Percentiles rank a stretch among this genome's conserved stretches.
Conservation (phyloP, 2,329 filamentous ascomycete genomes). For the Colletotrichum simmondsii region DNA sequence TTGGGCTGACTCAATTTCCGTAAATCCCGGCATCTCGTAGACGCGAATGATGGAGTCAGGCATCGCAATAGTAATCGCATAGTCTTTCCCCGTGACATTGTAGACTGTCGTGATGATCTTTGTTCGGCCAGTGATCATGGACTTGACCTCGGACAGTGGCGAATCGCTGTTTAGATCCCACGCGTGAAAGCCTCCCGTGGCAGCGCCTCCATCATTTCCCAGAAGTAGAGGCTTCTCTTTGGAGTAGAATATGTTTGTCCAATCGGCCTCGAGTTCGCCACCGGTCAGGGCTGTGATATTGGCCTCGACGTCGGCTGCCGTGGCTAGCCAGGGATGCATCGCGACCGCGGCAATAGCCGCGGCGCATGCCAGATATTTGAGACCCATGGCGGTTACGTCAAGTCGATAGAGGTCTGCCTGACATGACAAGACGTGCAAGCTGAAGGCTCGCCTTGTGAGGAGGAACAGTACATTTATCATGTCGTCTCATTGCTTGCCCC, state of each 20-base stretch:
- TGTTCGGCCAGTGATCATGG: slow-evolving; percentile 53
- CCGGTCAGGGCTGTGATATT: slow-evolving; percentile 46
- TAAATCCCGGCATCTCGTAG: slow-evolving; percentile 47
- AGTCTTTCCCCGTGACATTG: slow-evolving; percentile 47
- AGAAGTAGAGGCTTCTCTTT: slow-evolving; percentile 48
- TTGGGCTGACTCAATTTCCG: slow-evolving; percentile 44
- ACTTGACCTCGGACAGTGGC: slow-evolving; percentile 44
- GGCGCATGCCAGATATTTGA: slow-evolving; percentile 23
- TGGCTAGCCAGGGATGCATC: slow-evolving; percentile 14
- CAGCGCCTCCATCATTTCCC: slow-evolving; percentile 57
- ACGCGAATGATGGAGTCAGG: slow-evolving; percentile 54
- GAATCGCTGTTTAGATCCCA: slow-evolving; percentile 46
- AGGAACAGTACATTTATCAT: slow-evolving; percentile 28
- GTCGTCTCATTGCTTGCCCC: not conserved
- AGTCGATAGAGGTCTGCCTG: slow-evolving; percentile 10
- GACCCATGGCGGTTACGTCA: slow-evolving; percentile 19
- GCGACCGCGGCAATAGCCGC: slow-evolving; percentile 22
- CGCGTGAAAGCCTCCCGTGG: slow-evolving; percentile 53
- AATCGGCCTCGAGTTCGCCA: slow-evolving; percentile 52
- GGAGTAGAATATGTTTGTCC: slow-evolving; percentile 52
- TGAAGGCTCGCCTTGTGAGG: not conserved
- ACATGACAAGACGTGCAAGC: slow-evolving; percentile 18
- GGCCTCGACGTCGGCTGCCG: slow-evolving; percentile 34
- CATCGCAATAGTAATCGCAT: slow-evolving; percentile 53
- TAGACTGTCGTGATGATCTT: slow-evolving; percentile 55